Evolutionary conservation across 2,329 filamentous ascomycete species (phyloP).

Genomic region (Periconia macrospinosa): DNA sequence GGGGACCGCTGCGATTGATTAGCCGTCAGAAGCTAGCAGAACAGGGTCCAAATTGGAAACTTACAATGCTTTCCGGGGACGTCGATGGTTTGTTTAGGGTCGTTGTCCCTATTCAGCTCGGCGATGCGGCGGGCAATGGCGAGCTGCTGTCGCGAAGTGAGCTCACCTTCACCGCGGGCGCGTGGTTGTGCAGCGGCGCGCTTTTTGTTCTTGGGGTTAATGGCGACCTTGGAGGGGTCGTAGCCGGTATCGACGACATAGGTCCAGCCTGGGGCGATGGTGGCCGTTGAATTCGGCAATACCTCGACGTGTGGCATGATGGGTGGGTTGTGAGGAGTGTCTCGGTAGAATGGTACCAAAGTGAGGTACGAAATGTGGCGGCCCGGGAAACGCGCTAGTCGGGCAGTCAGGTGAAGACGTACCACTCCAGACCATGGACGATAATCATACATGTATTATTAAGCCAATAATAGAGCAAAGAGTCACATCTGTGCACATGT

Average conservation of each 20-base stretch:
- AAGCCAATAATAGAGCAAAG: too few relatives aligned
- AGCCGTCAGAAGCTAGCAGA: not conserved
- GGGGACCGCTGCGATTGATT: slow-evolving; percentile 18
- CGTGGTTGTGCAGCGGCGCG: slow-evolving; percentile 57
- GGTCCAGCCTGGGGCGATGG: slow-evolving; percentile 82
- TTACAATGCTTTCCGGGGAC: slow-evolving; percentile 32
- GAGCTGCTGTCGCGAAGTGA: slow-evolving; percentile 79
- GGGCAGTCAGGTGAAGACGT: too few relatives aligned
- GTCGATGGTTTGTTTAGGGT: slow-evolving; percentile 51
- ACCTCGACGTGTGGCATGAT: slow-evolving; percentile 76
- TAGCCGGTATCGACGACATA: slow-evolving; percentile 79
- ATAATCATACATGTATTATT: too few relatives aligned
- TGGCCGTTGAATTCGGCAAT: slow-evolving; percentile 68
- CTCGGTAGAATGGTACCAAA: not conserved
- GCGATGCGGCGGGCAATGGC: slow-evolving; percentile 81
- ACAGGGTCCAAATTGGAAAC: not conserved
- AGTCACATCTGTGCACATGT: too few relatives aligned
- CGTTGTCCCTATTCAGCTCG: slow-evolving; percentile 76
- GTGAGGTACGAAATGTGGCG: not conserved
- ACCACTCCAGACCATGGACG: too few relatives aligned
- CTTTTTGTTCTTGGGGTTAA: slow-evolving; percentile 62
- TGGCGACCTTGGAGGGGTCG: slow-evolving; percentile 57
- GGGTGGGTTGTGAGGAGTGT: not conserved
- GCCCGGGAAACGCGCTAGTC: not conserved
- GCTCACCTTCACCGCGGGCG: slow-evolving; percentile 56